phyloP scores from a whole-genome alignment of 257 asterid species.

The Sherardia arvensis region DNA sequence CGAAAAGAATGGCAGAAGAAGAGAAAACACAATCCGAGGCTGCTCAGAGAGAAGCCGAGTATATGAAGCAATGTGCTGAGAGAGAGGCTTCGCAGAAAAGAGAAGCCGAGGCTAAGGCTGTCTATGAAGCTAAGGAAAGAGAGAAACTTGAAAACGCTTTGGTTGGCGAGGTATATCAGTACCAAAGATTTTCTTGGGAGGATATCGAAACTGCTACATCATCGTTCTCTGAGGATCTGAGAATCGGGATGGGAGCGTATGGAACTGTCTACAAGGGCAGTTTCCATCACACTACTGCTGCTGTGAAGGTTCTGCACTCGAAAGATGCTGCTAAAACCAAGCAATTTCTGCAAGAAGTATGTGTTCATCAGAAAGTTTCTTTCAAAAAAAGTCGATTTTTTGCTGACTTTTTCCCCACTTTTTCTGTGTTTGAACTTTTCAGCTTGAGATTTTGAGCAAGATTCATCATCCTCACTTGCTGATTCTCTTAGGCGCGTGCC shows the following conservation, averaged over 20 bases:
- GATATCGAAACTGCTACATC: constrained; percentile 62
- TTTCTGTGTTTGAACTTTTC: constrained; percentile 21
- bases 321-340: constrained; percentile 40
- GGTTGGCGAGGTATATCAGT: constrained; percentile 35
- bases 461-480: constrained; percentile 82
- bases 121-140: constrained; percentile 48
- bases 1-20: constrained; percentile 44
- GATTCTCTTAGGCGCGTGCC: constrained; percentile 82
- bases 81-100: constrained; percentile 63
- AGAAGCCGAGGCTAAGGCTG: constrained; percentile 53
- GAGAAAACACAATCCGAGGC: constrained; percentile 53
- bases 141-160: constrained; percentile 58
- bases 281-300: constrained; percentile 75
- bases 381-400: neutral
- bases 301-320: constrained; percentile 71
- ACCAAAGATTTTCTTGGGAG: constrained; percentile 73
- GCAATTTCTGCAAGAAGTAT: constrained; percentile 90
- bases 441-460: constrained; percentile 73
- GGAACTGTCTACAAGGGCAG: constrained; percentile 86
- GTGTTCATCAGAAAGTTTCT: constrained; percentile 6
- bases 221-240: constrained; percentile 58
- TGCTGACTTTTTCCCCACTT: constrained; percentile 4
- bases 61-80: constrained; percentile 48
- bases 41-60: constrained; percentile 57
- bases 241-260: constrained; percentile 76